Evolutionary conservation across 2,329 filamentous ascomycete genomes (phyloP), one percentile per base, ranked within the genome.

Genomic region (Falciphora oryzae): DNA sequence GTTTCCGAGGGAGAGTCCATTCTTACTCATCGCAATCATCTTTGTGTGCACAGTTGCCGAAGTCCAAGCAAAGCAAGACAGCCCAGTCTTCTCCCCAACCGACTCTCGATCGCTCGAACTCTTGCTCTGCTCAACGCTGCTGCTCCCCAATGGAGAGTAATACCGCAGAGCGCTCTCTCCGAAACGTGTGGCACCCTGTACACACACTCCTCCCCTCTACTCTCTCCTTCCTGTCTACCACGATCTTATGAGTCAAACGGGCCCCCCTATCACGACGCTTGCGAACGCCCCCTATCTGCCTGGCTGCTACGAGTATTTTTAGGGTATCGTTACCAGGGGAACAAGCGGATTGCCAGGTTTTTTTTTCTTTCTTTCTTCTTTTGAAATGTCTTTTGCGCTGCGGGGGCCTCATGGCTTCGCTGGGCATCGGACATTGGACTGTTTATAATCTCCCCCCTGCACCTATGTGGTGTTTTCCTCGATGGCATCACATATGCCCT

Each of bases 11-110:
- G 44, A 53, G 44, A 25, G 16, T 10, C 44, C n/a, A 27, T n/a
- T 28, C 25, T 63, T 2, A 25, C 25, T 22, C 3, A 28, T 27
- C 25, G 31, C 38, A 38, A 6, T 35, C 64, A 27, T 64, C 61
- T 59, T 57, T 1, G 22, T 11, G 50, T n/a, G 11, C 25, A 22
- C 35, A 80, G 78, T 76, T 63, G 69, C 71, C 62, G 76, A 79
- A 50, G 72, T 81, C n/a, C 73, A 74, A 56, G 70, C 77, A 53
- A 82, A 83, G 50, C 81, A 83, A 65, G 79, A 83, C 61, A 77
- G 80, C 28, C 80, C 82, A 4, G 77, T 80, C 53, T 86, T 86
- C 68, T 82, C 77, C 25, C 78, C 79, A 4, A 77, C 77, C 0
- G 78, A 80, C 66, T 80, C 79, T n/a, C 74, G 78, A 50, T 81